A percentile compares a stretch with the other conserved stretches of the same genome.
phyloP scores from a whole-genome alignment of 2,329 filamentous ascomycete genomes.

The Penicillium sp. region DNA sequence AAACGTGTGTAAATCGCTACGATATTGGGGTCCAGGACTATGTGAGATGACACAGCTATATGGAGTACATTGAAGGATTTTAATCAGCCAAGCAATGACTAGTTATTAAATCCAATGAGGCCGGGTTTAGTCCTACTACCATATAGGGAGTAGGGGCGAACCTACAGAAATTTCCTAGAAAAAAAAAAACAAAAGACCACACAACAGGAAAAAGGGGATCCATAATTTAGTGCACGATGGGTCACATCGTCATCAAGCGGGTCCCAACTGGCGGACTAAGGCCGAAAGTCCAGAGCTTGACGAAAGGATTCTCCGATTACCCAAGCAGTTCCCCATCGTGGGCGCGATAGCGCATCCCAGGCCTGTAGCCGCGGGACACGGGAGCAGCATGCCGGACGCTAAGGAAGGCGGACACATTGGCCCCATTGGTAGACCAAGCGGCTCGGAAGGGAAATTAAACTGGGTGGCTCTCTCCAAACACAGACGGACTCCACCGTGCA shows the following conservation, averaged over 20 bases:
- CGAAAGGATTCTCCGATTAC: neutral
- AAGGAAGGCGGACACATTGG: neutral
- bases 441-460: neutral
- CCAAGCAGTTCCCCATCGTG: neutral
- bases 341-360: slow-evolving; percentile 5
- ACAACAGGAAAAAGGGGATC: neutral
- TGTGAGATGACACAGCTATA: neutral
- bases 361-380: slow-evolving; percentile 3
- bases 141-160: neutral
- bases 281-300: neutral
- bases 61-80: neutral
- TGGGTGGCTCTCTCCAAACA: neutral
- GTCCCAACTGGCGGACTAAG: neutral
- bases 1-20: neutral
- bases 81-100: neutral
- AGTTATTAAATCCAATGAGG: neutral
- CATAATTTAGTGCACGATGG: neutral
- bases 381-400: slow-evolving; percentile 1
- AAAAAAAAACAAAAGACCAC: neutral
- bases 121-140: neutral
- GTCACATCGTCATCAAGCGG: slow-evolving; percentile 1
- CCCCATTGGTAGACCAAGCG: slow-evolving; percentile 1
- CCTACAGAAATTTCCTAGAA: neutral
- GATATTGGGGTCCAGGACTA: neutral
- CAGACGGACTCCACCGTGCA: neutral